Percentiles rank a stretch among this genome's conserved stretches.
Evolutionary conservation across 1,284 basidiomycete species (phyloP).

Genomic region (Apiotrichum domesticum): DNA sequence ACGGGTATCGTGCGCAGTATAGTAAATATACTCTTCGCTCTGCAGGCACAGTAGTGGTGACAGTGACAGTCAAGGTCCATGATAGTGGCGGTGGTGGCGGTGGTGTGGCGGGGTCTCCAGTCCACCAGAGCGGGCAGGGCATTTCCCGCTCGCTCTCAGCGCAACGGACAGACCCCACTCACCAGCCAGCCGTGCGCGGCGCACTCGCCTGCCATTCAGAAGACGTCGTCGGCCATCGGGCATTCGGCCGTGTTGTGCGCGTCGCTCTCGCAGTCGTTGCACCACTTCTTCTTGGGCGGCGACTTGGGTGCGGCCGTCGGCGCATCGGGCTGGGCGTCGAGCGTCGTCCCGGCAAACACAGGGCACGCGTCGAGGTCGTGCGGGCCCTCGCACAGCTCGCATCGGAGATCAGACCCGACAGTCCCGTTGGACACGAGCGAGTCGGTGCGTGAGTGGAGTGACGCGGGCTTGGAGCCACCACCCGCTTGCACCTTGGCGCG

Average conservation of each 20-base stretch:
- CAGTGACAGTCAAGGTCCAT: too few relatives aligned
- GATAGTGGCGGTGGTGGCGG: too few relatives aligned
- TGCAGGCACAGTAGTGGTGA: too few relatives aligned
- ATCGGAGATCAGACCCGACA: conserved; percentile 16
- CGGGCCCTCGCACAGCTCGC: conserved; percentile 44
- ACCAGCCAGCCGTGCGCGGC: not conserved
- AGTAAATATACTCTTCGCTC: too few relatives aligned
- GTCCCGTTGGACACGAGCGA: conserved; percentile 1
- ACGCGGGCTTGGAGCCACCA: conserved; percentile 5
- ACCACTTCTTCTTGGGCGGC: conserved; percentile 32
- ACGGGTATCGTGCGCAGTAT: too few relatives aligned
- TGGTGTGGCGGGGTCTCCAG: too few relatives aligned
- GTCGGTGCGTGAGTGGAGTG: conserved; percentile 1
- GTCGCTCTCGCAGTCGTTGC: conserved; percentile 45
- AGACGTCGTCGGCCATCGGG: conserved; percentile 37
- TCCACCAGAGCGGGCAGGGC: too few relatives aligned
- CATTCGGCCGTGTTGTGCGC: conserved; percentile 44
- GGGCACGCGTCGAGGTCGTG: conserved; percentile 46
- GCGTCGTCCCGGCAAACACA: conserved; percentile 36
- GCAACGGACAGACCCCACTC: too few relatives aligned
- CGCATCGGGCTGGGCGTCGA: conserved; percentile 4
- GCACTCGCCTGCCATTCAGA: conserved; percentile 3
- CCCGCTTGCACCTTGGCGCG: conserved; percentile 8
- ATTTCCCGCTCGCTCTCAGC: too few relatives aligned
- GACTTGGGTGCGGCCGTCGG: not conserved